Evolutionary conservation across 169 alveolate genomes (phyloP).

Genomic region (Plasmodium knowlesi): DNA sequence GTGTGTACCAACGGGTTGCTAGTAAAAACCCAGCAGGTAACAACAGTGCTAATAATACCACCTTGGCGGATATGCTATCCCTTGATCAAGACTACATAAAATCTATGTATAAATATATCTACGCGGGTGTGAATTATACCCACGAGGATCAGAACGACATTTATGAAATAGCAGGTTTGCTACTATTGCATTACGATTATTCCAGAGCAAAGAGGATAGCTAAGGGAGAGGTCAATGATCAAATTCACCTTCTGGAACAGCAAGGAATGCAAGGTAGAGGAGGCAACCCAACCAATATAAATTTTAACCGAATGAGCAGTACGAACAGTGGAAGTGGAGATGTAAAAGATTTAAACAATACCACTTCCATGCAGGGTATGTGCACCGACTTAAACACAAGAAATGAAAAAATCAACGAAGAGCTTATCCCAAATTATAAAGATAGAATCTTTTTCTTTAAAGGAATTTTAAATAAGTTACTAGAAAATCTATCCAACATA

Average conservation of each 20-base stretch:
- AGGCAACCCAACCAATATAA: not conserved
- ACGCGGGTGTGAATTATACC: conserved; percentile 29
- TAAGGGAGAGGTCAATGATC: not conserved
- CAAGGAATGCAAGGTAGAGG: not conserved
- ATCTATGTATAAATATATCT: conserved; percentile 23
- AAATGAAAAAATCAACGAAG: conserved; percentile 42
- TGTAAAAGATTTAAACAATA: not conserved
- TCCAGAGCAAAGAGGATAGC: not conserved
- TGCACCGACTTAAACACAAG: not conserved
- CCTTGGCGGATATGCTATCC: not conserved
- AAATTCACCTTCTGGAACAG: not conserved
- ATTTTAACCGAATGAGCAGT: not conserved
- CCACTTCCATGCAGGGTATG: not conserved
- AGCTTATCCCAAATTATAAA: conserved; percentile 41
- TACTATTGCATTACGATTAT: conserved; percentile 40
- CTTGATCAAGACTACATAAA: conserved; percentile 34
- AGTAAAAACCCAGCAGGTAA: not conserved
- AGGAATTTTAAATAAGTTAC: conserved; percentile 46
- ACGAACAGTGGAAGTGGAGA: not conserved
- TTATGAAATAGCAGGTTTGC: conserved; percentile 42
- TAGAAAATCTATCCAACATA: conserved; percentile 60
- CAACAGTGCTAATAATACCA: not conserved
- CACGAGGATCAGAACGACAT: conserved; percentile 66
- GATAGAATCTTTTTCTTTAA: conserved; percentile 51
- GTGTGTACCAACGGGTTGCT: conserved; percentile 13